These are phyloP conservation scores for Nectriaceae sp. DNA, from an alignment of 2,329 filamentous ascomycete species.

Conservation along the genomic window DNA sequence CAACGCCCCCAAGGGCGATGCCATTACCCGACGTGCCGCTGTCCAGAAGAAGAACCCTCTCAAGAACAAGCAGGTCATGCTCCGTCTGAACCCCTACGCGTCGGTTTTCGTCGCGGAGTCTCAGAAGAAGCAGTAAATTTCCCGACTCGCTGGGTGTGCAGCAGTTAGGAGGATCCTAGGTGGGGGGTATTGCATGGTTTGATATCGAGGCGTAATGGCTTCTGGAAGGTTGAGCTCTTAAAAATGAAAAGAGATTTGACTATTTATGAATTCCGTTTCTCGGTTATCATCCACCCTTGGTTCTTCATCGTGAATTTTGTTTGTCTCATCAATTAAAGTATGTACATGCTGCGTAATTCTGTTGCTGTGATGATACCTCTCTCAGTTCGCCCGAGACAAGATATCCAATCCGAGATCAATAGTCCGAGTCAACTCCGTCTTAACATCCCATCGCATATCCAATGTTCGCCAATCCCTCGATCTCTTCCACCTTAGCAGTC, in stretches of 20 bases:
- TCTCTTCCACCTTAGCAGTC: slow-evolving; percentile 8
- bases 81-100: slow-evolving; percentile 98
- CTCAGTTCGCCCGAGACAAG: too few species aligned
- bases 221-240: slow-evolving; percentile 37
- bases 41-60: slow-evolving; percentile 99
- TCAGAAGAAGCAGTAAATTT: slow-evolving; percentile 44
- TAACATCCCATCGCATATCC: slow-evolving; percentile 33
- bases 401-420: too few species aligned
- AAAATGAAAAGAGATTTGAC: slow-evolving; percentile 38
- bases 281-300: slow-evolving; percentile 10
- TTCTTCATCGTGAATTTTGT: slow-evolving; percentile 2
- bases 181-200: slow-evolving; percentile 36
- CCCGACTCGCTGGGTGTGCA: slow-evolving; percentile 42
- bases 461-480: slow-evolving; percentile 31
- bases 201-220: slow-evolving; percentile 41
- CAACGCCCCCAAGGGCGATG: slow-evolving; percentile 85
- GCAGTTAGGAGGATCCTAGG: slow-evolving; percentile 29
- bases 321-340: too few species aligned
- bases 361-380: too few species aligned
- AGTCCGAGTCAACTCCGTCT: too few species aligned
- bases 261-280: slow-evolving; percentile 29
- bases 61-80: slow-evolving; percentile 96
- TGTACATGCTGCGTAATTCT: too few species aligned
- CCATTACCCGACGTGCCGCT: slow-evolving; percentile 82
- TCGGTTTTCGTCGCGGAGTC: slow-evolving; percentile 77